Percentiles rank a stretch among this genome's conserved stretches.
Conservation (phyloP, 2,329 filamentous ascomycete species). For the Penicillium sp. region DNA sequence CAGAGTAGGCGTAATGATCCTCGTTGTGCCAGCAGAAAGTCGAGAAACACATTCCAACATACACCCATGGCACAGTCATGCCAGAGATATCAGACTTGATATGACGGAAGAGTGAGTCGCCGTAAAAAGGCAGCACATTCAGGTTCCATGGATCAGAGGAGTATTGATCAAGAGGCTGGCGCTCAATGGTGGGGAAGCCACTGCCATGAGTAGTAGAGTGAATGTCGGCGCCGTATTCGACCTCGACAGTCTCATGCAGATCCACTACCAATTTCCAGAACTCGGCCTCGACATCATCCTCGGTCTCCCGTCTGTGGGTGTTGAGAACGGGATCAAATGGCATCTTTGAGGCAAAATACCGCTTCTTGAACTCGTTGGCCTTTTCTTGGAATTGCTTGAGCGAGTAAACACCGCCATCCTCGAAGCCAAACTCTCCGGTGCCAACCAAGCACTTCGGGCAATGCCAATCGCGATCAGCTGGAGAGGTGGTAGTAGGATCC, state of each 20-base stretch:
- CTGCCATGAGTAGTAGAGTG: conserved; percentile 98
- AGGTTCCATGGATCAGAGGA: conserved; percentile 94
- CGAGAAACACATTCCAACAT: conserved; percentile 99
- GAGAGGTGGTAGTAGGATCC: conserved; percentile 77
- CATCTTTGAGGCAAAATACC: conserved; percentile 89
- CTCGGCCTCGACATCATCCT: conserved; percentile 93
- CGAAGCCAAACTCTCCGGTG: conserved; percentile 95
- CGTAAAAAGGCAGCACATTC: conserved; percentile 85
- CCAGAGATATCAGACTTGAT: conserved; percentile 98
- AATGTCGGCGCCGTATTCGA: conserved; percentile 97
- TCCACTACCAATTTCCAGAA: conserved; percentile 96
- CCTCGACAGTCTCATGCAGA: conserved; percentile 92
- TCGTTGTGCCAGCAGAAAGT: conserved; percentile 99
- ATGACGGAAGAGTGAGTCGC: conserved; percentile 90
- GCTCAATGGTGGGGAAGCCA: conserved; percentile 92
- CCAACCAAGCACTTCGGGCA: conserved; percentile 93
- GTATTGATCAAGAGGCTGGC: conserved; percentile 83
- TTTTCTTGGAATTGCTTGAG: conserved; percentile 95
- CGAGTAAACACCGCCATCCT: conserved; percentile 94
- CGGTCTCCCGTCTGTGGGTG: conserved; percentile 77
- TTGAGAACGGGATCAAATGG: conserved; percentile 83
- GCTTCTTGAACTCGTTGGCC: conserved; percentile 90
- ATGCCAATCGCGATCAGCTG: conserved; percentile 90
- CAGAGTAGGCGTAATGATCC: conserved; percentile 95
- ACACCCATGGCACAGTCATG: conserved; percentile 99